Conservation (phyloP, 345 rosid genomes). For the Heritiera fomes region DNA sequence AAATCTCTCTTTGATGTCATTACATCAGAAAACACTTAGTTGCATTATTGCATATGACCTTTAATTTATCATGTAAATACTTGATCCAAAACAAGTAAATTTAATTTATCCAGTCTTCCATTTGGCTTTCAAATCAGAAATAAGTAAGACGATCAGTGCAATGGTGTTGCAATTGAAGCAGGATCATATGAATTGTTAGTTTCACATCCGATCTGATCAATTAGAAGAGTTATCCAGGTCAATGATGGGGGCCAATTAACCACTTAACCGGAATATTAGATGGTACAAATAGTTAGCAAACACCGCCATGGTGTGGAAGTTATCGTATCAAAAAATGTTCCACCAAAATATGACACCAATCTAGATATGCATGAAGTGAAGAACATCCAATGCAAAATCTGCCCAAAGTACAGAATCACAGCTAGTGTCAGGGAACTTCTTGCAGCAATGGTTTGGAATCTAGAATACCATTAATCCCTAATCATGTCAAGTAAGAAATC, state of each 20-base stretch:
- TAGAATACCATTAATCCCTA: slow-evolving; percentile 12
- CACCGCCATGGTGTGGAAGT: neutral
- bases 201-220: neutral
- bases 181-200: neutral
- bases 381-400: slow-evolving; percentile 6
- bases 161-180: neutral
- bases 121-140: neutral
- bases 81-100: neutral
- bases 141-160: neutral
- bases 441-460: slow-evolving; percentile 10
- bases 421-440: neutral
- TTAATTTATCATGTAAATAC: neutral
- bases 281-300: neutral
- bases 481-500: slow-evolving; percentile 20
- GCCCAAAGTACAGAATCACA: slow-evolving; percentile 12
- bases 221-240: neutral
- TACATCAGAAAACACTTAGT: neutral
- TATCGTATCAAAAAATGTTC: neutral
- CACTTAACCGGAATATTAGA: neutral
- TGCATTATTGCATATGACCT: neutral
- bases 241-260: neutral
- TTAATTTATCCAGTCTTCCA: neutral
- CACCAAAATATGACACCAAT: neutral
- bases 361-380: neutral
- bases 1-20: neutral